Base-by-base conservation (phyloP, 2,329 filamentous ascomycete species). In the Clarireedia hainanense region DNA sequence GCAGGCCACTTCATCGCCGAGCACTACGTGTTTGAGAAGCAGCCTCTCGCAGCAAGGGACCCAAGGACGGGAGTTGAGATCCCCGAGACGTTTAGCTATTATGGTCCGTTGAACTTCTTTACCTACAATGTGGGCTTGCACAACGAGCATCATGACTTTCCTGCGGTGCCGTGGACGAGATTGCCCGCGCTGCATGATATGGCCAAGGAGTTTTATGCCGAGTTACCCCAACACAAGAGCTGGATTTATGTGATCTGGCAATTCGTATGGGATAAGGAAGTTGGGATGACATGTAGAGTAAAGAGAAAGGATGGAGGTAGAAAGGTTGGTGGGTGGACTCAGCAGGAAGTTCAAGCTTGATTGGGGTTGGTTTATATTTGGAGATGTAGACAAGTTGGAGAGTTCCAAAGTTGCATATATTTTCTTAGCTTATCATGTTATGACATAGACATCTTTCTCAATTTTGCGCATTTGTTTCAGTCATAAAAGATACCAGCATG, bases 91-190 rank as follows among this genome's bases (percentile, higher is more conserved):
- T 99, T 90, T 75, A 92, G 87, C 48, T 99, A 99, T 80, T 99
- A 99, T 70, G 94, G 94, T 0, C 83, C 88, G 0, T 80, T 97
- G 62, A 99, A 99, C 74, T 74, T 91, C 66, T 74, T 99, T 50
- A 96, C 91, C 0, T 99, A 97, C 78, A 99, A 99, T 66, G 94
- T 99, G 47, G 94, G 94, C 52, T 76, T 96, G 67, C 94, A 99
- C 77, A 99, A 99, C 70, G 94, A 99, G 77, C 94, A 99, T 73
- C 94, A 99, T 72, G 94, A 99, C 72, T 99, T 99, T 74, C 94
- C 94, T 10, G 94, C 94, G 48, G 83, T 99, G 47, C 92, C 94
- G 0, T 99, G 94, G 94, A 96, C 91, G 9, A 80, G 87, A 34
- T 79, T 99, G 40, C 88, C 85, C 54, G 79, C 78, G 68, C 76